Percentiles rank a stretch among this genome's conserved stretches.
Evolutionary conservation across 768 basidiomycete species (phyloP).

Genomic region (Holtermanniella nyarrowii): DNA sequence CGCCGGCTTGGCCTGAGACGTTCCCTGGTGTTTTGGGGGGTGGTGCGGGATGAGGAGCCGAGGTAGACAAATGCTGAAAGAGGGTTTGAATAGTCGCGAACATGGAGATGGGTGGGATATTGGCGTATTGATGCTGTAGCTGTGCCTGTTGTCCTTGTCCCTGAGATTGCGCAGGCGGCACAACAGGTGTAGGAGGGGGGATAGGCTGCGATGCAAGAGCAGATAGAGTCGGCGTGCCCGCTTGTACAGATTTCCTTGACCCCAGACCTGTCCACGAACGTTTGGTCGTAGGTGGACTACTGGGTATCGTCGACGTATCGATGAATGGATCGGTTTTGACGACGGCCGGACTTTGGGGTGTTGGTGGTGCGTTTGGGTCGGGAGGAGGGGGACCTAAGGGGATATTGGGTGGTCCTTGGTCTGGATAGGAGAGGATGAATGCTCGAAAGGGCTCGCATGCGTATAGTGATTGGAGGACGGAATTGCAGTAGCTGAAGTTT

Average conservation of each 20-base stretch:
- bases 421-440: conserved; percentile 52
- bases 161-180: neutral
- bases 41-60: conserved; percentile 48
- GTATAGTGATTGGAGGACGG: conserved; percentile 94
- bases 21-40: conserved; percentile 44
- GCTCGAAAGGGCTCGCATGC: conserved; percentile 89
- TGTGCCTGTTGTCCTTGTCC: conserved; percentile 8
- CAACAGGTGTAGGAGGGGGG: conserved; percentile 3
- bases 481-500: conserved; percentile 77
- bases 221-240: conserved; percentile 5
- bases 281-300: neutral
- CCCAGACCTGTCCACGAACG: neutral
- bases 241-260: neutral
- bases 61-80: conserved; percentile 57
- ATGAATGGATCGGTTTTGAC: conserved; percentile 20
- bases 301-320: neutral
- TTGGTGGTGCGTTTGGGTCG: conserved; percentile 7
- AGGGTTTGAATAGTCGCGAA: conserved; percentile 90
- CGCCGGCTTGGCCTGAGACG: conserved; percentile 1
- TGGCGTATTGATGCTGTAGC: conserved; percentile 17
- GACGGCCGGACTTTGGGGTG: conserved; percentile 8
- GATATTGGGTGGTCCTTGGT: conserved; percentile 50
- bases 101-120: conserved; percentile 50
- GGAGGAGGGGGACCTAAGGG: conserved; percentile 42
- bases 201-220: conserved; percentile 6